Evolutionary conservation across 768 basidiomycete species (phyloP), one percentile per base, ranked within the genome.

Genomic region (Solioccasus polychromus): DNA sequence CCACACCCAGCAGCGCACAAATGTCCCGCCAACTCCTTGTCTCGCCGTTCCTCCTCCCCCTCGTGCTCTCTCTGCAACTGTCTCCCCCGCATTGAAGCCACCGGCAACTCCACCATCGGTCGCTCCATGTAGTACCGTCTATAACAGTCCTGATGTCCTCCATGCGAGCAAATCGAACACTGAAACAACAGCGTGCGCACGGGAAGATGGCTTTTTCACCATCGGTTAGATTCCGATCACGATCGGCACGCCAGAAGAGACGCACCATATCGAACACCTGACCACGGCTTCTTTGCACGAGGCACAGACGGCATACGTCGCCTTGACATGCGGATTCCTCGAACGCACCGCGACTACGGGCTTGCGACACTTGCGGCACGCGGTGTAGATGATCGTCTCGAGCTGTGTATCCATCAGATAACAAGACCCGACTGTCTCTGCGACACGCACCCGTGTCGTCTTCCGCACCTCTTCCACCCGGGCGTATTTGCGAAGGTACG

Each of bases 161-260:
- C 90, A 50, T 92, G 90, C 34, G 76, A 68, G 59, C 90, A 92
- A 2, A 85, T 67, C 1, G 85, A 75, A 61, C 90, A 92, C 41
- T 83, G 81, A 59, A 90, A 85, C 3, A 88, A 64, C 5, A 89
- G 68, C 0, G 77, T 69, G 23, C 77, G 79, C 14, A 91, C 86
- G 4, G 90, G 89, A 23, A 92, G 77, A 44, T 80, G 90, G 62
- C 89, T 91, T n/a, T n/a, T n/a, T n/a, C n/a, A n/a, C n/a, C n/a
- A n/a, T n/a, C n/a, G n/a, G n/a, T n/a, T n/a, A n/a, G n/a, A n/a
- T n/a, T n/a, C n/a, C n/a, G n/a, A n/a, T n/a, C n/a, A n/a, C n/a
- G n/a, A n/a, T n/a, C n/a, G n/a, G n/a, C n/a, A n/a, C n/a, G n/a
- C n/a, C n/a, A n/a, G n/a, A n/a, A 36, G 7, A 8, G 2, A 70